Conservation (phyloP, 169 alveolate species). For the Plasmodium adleri region DNA sequence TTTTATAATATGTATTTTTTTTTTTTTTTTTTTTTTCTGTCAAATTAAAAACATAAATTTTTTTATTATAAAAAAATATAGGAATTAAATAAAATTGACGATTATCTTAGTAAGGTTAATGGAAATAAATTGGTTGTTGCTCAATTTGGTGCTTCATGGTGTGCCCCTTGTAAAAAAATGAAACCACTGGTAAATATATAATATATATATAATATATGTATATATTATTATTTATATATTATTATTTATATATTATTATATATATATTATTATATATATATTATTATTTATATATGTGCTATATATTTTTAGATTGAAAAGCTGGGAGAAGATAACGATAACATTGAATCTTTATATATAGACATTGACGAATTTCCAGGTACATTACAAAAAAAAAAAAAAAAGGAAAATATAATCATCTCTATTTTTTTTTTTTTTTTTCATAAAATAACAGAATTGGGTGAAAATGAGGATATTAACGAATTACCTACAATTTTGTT, state of each 20-base stretch:
- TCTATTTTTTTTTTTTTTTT: neutral
- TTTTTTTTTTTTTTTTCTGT: too few species aligned
- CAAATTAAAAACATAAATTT: too few species aligned
- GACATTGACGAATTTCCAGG: slow-evolving; percentile 77
- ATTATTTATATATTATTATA: neutral
- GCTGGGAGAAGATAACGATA: slow-evolving; percentile 69
- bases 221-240: neutral
- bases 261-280: neutral
- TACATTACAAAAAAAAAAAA: neutral
- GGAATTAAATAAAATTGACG: slow-evolving; percentile 80
- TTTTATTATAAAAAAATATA: neutral
- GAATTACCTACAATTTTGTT: slow-evolving; percentile 64
- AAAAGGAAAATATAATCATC: neutral
- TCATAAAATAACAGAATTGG: slow-evolving; percentile 15
- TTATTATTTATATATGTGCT: neutral
- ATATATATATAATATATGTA: neutral
- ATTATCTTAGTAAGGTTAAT: slow-evolving; percentile 77
- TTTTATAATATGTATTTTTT: too few species aligned
- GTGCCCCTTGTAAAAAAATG: slow-evolving; percentile 88
- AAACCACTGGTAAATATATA: slow-evolving; percentile 76
- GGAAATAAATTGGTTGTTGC: slow-evolving; percentile 80
- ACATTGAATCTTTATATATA: slow-evolving; percentile 56
- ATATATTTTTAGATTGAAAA: slow-evolving; percentile 39
- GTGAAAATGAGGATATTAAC: slow-evolving; percentile 70
- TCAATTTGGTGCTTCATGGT: slow-evolving; percentile 87